Evolutionary conservation across 805 yeast genomes (phyloP).

Genomic region (Wickerhamiella spandovensis): DNA sequence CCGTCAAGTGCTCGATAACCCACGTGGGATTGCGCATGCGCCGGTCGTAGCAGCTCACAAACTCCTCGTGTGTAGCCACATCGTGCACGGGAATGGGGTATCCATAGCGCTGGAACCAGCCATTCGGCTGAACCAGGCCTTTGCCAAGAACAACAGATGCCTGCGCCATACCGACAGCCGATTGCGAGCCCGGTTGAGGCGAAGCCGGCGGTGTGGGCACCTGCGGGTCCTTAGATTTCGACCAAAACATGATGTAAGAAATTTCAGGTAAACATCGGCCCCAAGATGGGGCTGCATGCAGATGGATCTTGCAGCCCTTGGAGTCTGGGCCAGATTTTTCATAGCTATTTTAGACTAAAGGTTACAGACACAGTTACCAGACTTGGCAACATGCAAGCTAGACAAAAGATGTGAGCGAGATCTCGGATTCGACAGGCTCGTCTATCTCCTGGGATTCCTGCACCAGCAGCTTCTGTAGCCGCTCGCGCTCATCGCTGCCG

Average conservation of each 20-base stretch:
- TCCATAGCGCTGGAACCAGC: conserved; percentile 72
- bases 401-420: conserved; percentile 38
- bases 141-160: background rate
- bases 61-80: conserved; percentile 57
- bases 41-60: conserved; percentile 76
- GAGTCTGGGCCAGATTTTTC: no score
- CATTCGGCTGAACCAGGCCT: conserved; percentile 49
- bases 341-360: no score
- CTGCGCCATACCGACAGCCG: background rate
- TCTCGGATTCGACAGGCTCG: conserved; percentile 24
- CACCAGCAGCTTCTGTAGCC: conserved; percentile 13
- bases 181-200: background rate
- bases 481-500: conserved; percentile 24
- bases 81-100: conserved; percentile 94
- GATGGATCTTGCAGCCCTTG: no score
- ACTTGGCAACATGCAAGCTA: no score
- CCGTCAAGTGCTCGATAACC: conserved; percentile 76
- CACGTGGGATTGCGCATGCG: conserved; percentile 66
- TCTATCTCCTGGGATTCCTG: conserved; percentile 5
- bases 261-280: background rate
- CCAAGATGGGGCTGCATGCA: background rate
- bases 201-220: background rate
- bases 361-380: no score
- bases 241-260: background rate
- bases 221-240: background rate